Evolutionary conservation across 2,329 filamentous ascomycete species (phyloP).

Genomic region (Botrytis fragariae): DNA sequence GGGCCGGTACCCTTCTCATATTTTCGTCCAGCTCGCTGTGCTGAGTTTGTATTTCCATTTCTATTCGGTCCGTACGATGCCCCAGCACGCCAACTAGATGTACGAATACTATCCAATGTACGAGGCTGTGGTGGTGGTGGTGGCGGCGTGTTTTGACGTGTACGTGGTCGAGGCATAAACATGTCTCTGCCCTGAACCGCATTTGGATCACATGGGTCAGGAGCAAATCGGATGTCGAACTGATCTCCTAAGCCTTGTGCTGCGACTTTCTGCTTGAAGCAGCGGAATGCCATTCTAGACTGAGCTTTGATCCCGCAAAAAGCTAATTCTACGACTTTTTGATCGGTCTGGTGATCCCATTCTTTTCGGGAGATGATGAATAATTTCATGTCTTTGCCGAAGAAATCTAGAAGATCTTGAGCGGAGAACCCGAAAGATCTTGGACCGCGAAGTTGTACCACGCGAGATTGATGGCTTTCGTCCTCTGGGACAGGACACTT

Average conservation of each 20-base stretch:
- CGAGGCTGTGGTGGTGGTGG: not conserved
- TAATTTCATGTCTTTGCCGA: slow-evolving; percentile 22
- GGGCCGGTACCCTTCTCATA: slow-evolving; percentile 6
- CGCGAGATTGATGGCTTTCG: slow-evolving; percentile 20
- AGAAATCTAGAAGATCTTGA: slow-evolving; percentile 7
- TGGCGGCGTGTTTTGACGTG: not conserved
- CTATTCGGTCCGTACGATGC: rapidly evolving
- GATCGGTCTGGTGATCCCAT: not conserved
- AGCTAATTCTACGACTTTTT: slow-evolving; percentile 11
- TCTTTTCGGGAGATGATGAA: slow-evolving; percentile 16
- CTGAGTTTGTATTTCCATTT: not conserved
- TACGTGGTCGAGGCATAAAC: not conserved
- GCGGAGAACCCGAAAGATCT: not conserved
- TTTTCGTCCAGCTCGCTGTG: not conserved
- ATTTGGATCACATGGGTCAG: slow-evolving; percentile 22
- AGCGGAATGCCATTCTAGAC: slow-evolving; percentile 18
- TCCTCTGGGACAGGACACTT: slow-evolving; percentile 4
- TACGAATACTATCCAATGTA: not conserved
- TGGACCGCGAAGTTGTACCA: slow-evolving; percentile 22
- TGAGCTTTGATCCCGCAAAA: slow-evolving; percentile 20
- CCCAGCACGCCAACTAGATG: not conserved
- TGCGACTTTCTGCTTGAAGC: slow-evolving; percentile 12
- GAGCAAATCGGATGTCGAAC: slow-evolving; percentile 18
- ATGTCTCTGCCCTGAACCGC: slow-evolving; percentile 2
- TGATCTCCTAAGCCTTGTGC: not conserved